These are phyloP conservation scores for Vitis riparia DNA, from an alignment of 164 flowering plant species.

Conservation along the genomic window DNA sequence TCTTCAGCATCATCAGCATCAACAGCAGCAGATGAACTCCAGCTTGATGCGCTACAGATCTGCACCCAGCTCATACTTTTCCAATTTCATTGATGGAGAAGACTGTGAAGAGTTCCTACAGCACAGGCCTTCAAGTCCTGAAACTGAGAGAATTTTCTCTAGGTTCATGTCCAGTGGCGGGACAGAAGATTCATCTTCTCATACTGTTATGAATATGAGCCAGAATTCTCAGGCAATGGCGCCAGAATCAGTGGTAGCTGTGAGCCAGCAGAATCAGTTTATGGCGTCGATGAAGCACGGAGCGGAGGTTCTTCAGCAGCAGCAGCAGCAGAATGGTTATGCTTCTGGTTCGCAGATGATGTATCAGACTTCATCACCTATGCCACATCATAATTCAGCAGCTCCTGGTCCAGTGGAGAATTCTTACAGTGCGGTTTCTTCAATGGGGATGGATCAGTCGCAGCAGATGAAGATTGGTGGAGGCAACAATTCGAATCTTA, in stretches of 20 bases:
- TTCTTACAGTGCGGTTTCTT: constrained; percentile 22
- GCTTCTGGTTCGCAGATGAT: constrained; percentile 26
- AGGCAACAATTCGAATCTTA: constrained; percentile 45
- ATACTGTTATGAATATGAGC: background rate
- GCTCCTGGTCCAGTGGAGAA: background rate
- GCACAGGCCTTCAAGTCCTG: constrained; percentile 45
- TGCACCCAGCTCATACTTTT: constrained; percentile 63
- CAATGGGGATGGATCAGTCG: constrained; percentile 26
- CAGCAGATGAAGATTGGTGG: constrained; percentile 34
- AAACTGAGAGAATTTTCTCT: constrained; percentile 42
- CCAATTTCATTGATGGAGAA: constrained; percentile 33
- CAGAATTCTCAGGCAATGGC: constrained; percentile 11
- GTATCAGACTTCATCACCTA: constrained; percentile 29
- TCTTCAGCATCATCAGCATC: constrained; percentile 27
- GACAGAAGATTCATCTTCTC: background rate
- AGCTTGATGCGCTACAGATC: constrained; percentile 61
- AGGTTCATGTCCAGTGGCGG: constrained; percentile 28
- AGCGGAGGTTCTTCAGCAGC: constrained; percentile 5
- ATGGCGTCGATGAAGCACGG: constrained; percentile 15
- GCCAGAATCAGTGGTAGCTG: constrained; percentile 1
- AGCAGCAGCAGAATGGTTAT: constrained; percentile 19
- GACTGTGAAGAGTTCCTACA: constrained; percentile 30
- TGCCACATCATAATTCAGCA: constrained; percentile 22
- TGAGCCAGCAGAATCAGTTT: constrained; percentile 12
- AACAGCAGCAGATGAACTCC: constrained; percentile 33